These are phyloP conservation scores for Citrus australasica DNA, from an alignment of 345 rosid species.

Conservation along the genomic window DNA sequence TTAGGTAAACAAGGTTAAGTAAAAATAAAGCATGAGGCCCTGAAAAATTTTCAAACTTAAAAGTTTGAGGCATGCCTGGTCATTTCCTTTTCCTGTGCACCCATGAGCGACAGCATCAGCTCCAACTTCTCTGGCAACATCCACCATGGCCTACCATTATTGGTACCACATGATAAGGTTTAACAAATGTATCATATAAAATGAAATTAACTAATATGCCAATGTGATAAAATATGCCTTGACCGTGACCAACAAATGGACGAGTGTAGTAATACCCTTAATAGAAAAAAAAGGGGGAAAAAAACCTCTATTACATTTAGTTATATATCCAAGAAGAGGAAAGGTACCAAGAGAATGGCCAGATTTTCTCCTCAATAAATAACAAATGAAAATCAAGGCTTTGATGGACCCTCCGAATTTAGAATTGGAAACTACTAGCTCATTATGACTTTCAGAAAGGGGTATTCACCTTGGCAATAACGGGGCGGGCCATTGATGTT, in stretches of 20 bases:
- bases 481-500: conserved; percentile 98
- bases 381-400: neutral
- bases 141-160: conserved; percentile 89
- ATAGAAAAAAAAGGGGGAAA: neutral
- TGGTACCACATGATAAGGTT: neutral
- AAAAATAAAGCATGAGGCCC: conserved; percentile 4
- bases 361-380: neutral
- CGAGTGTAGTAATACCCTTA: neutral
- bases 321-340: neutral
- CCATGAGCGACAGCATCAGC: conserved; percentile 98
- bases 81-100: conserved; percentile 99
- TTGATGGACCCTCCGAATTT: neutral
- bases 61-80: conserved; percentile 54
- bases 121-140: conserved; percentile 94
- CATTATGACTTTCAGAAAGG: neutral
- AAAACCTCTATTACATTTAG: neutral
- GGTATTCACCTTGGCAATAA: conserved; percentile 83
- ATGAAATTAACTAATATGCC: neutral
- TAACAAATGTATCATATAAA: neutral
- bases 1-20: conserved; percentile 2
- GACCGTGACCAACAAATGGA: neutral
- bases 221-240: neutral
- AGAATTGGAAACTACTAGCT: conserved; percentile 4
- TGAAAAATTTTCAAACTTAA: conserved; percentile 1
- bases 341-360: neutral